Conservation (phyloP, 78 protist genomes). For the Pelomyxa schiedti region DNA sequence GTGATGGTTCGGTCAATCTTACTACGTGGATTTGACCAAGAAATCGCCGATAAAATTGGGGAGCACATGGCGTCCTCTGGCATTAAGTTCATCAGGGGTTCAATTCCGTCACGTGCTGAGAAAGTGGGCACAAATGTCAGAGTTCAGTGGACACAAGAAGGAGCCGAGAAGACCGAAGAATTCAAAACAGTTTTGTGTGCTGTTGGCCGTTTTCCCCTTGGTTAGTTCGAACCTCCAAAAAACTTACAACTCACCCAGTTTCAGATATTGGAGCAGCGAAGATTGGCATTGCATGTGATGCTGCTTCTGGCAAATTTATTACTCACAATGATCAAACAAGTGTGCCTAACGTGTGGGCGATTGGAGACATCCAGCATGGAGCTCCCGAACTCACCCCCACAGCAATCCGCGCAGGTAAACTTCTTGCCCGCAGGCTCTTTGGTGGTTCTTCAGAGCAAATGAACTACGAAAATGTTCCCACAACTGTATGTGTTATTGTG, state of each 20-base stretch:
- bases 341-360: slow-evolving; percentile 65
- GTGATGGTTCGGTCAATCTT: slow-evolving; percentile 22
- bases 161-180: slow-evolving; percentile 1
- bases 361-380: slow-evolving; percentile 58
- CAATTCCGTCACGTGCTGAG: slow-evolving; percentile 21
- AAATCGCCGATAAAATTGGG: slow-evolving; percentile 55
- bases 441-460: slow-evolving; percentile 16
- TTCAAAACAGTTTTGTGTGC: slow-evolving; percentile 87
- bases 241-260: too few relatives aligned
- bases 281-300: slow-evolving; percentile 53
- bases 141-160: background rate
- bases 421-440: slow-evolving; percentile 66
- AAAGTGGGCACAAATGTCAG: background rate
- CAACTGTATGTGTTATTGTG: background rate
- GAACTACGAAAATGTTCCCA: slow-evolving; percentile 15
- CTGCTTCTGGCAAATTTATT: slow-evolving; percentile 46
- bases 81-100: slow-evolving; percentile 25
- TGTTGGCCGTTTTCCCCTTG: slow-evolving; percentile 75
- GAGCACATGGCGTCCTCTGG: slow-evolving; percentile 55
- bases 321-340: slow-evolving; percentile 54
- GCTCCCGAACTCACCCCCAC: slow-evolving; percentile 89
- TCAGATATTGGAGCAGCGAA: slow-evolving; percentile 5
- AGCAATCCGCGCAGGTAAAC: slow-evolving; percentile 75
- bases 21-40: slow-evolving; percentile 81
- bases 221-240: too few relatives aligned